These are phyloP conservation scores for Cynara cardunculus DNA, from an alignment of 129 eudicot genomes.

Conservation along the genomic window DNA sequence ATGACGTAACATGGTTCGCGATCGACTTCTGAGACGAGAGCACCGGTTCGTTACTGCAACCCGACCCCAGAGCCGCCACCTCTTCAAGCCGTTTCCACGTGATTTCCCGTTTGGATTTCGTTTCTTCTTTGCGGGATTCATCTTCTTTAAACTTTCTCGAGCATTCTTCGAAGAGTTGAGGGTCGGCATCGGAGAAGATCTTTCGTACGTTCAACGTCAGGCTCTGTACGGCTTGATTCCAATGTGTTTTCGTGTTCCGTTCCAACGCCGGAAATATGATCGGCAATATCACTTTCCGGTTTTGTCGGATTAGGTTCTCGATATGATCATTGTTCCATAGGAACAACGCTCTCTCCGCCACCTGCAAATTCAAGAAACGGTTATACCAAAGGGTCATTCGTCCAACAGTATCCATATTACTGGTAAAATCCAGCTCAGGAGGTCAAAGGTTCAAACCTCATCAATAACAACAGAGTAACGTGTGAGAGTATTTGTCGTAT, in stretches of 20 bases:
- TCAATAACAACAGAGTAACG: too few species aligned
- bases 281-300: conserved; percentile 64
- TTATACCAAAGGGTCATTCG: neutral
- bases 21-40: conserved; percentile 32
- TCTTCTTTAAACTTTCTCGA: conserved; percentile 58
- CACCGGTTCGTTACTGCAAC: conserved; percentile 34
- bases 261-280: conserved; percentile 64
- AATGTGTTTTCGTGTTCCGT: conserved; percentile 56
- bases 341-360: conserved; percentile 77
- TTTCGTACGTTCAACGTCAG: conserved; percentile 61
- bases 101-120: conserved; percentile 47
- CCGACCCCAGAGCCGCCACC: conserved; percentile 46
- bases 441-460: too few species aligned
- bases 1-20: conserved; percentile 15
- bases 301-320: conserved; percentile 66
- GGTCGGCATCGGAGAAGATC: conserved; percentile 58
- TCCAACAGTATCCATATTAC: neutral
- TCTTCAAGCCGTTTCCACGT: conserved; percentile 71
- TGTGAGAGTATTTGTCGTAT: too few species aligned
- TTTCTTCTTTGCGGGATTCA: conserved; percentile 51
- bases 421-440: too few species aligned
- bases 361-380: conserved; percentile 29
- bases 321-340: conserved; percentile 79
- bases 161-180: conserved; percentile 68
- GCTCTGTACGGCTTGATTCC: conserved; percentile 72